Percentiles rank a stretch among this genome's conserved stretches.
phyloP scores from a whole-genome alignment of 208 protist species.

The Leishmania tarentolae region DNA sequence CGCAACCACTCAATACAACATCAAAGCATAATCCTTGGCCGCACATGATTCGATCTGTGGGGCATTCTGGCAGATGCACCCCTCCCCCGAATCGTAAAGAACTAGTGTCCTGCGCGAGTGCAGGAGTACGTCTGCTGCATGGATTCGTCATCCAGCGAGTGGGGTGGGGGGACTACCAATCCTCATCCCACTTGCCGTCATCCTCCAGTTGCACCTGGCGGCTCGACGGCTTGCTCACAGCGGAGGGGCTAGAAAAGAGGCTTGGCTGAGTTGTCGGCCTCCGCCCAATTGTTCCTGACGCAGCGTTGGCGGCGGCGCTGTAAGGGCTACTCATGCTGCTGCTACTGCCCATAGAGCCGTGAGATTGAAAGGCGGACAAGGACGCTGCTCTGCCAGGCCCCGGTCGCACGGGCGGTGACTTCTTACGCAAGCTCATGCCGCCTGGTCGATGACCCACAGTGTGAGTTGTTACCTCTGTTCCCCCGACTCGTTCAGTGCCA shows the following conservation, averaged over 20 bases:
- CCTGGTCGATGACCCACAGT: conserved; percentile 5
- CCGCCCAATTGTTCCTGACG: no score
- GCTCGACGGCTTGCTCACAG: not conserved
- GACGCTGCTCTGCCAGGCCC: not conserved
- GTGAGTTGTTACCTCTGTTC: not conserved
- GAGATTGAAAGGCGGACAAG: not conserved
- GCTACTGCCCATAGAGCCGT: not conserved
- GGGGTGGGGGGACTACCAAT: conserved; percentile 46
- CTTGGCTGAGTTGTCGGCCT: not conserved
- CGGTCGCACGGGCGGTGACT: conserved; percentile 25
- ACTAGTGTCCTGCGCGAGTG: no score
- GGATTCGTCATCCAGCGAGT: not conserved
- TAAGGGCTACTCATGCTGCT: not conserved
- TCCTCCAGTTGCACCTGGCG: conserved; percentile 39
- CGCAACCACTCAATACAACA: not conserved
- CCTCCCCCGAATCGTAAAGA: not conserved
- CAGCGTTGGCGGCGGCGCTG: not conserved
- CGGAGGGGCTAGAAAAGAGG: conserved; percentile 6
- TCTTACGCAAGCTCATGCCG: conserved; percentile 37
- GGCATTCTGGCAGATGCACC: not conserved
- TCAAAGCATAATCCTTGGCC: not conserved
- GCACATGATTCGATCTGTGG: not conserved
- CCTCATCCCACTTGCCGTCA: conserved; percentile 62
- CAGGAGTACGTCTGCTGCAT: not conserved
- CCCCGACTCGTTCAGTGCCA: not conserved